A percentile compares a stretch with the other conserved stretches of the same genome.
These are phyloP conservation scores for Cercospora citrullina DNA, from an alignment of 2,329 filamentous ascomycete genomes.

Conservation along the genomic window DNA sequence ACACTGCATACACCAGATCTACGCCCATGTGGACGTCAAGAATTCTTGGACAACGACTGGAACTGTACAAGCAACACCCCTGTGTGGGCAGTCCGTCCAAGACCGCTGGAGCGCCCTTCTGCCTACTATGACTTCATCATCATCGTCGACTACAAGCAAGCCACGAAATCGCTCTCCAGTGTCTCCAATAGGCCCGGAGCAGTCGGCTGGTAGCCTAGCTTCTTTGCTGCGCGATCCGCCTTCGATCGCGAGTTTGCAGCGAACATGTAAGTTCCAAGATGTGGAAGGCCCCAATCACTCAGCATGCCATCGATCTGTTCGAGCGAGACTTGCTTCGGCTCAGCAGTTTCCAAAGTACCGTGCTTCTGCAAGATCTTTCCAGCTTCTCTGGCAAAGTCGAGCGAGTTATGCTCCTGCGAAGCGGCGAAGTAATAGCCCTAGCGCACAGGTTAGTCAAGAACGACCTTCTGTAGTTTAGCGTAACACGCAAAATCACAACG, in stretches of 20 bases:
- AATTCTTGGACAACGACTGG: not conserved
- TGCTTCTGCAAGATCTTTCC: slow-evolving; percentile 35
- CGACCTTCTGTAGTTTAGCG: not conserved
- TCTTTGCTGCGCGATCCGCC: slow-evolving; percentile 55
- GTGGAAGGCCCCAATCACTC: slow-evolving; percentile 23
- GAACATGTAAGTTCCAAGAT: slow-evolving; percentile 40
- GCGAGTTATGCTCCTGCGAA: slow-evolving; percentile 40
- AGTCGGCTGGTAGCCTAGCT: slow-evolving; percentile 59
- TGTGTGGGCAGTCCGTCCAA: not conserved
- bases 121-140: not conserved
- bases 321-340: slow-evolving; percentile 33
- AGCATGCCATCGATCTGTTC: slow-evolving; percentile 36
- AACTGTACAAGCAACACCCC: not conserved
- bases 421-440: slow-evolving; percentile 53
- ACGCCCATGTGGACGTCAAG: not conserved
- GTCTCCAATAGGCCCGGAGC: slow-evolving; percentile 54
- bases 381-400: slow-evolving; percentile 32
- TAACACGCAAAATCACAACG: not conserved
- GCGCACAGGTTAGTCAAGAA: not conserved
- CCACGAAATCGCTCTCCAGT: slow-evolving; percentile 41
- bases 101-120: not conserved
- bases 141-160: not conserved
- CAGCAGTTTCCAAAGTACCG: slow-evolving; percentile 29
- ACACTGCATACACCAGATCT: not conserved
- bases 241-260: slow-evolving; percentile 58